Conservation (phyloP, 1,139 yeast species). For the Pichia sp. region DNA sequence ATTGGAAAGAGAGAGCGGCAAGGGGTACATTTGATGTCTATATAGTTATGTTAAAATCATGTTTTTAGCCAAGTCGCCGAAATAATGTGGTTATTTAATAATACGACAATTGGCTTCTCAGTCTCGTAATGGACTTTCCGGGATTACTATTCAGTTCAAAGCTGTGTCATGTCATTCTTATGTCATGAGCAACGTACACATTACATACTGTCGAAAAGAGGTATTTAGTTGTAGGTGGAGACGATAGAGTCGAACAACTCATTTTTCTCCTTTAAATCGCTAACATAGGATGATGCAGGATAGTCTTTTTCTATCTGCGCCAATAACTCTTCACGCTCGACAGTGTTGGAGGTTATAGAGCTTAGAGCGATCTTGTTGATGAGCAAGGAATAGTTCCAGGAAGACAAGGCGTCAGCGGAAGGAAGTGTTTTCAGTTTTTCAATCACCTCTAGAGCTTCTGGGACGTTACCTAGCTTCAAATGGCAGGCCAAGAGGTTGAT, state of each 20-base stretch:
- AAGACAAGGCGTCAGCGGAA: conserved; percentile 21
- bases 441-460: conserved; percentile 39
- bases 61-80: neutral
- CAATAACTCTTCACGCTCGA: conserved; percentile 33
- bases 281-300: conserved; percentile 38
- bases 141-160: too few species aligned
- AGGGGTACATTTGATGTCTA: conserved; percentile 7
- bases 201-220: neutral
- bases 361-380: conserved; percentile 53
- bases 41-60: neutral
- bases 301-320: conserved; percentile 39
- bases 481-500: conserved; percentile 36
- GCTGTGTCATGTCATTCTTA: neutral
- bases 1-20: conserved; percentile 16
- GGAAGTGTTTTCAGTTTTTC: conserved; percentile 32
- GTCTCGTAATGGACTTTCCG: too few species aligned
- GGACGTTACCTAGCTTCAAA: conserved; percentile 38
- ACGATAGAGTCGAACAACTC: conserved; percentile 51
- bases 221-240: conserved; percentile 39
- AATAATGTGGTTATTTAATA: neutral
- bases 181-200: neutral
- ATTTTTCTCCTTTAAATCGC: conserved; percentile 45
- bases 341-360: conserved; percentile 40
- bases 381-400: conserved; percentile 40
- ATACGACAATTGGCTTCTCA: neutral